Conservation (phyloP, 495 filamentous ascomycete genomes). For the Aspergillus asperescens region DNA sequence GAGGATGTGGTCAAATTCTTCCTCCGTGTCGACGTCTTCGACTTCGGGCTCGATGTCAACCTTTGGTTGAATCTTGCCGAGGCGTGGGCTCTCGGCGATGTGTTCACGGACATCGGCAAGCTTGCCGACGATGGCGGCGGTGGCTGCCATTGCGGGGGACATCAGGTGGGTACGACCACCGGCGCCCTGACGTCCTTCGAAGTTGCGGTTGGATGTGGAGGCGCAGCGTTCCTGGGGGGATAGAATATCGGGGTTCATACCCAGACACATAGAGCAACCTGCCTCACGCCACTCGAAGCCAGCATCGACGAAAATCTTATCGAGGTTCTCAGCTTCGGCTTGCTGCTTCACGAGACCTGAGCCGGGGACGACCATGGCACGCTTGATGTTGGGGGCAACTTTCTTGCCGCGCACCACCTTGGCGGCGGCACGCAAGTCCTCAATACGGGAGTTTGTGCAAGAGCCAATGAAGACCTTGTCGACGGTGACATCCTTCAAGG, state of each 20-base stretch:
- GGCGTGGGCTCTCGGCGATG: slow-evolving; percentile 52
- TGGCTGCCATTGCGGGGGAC: slow-evolving; percentile 95
- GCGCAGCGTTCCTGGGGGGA: slow-evolving; percentile 90
- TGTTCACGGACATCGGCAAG: slow-evolving; percentile 86
- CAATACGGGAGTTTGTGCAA: slow-evolving; percentile 95
- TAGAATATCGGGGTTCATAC: slow-evolving; percentile 99
- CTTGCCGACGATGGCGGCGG: slow-evolving; percentile 82
- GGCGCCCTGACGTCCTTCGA: slow-evolving; percentile 93
- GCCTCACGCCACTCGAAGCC: slow-evolving; percentile 98
- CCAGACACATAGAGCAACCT: slow-evolving; percentile 96
- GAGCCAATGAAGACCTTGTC: slow-evolving; percentile 99
- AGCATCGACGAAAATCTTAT: slow-evolving; percentile 85
- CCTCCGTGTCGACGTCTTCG: slow-evolving; percentile 71
- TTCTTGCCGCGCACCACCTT: slow-evolving; percentile 79
- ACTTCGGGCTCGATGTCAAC: slow-evolving; percentile 54
- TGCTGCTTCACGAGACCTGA: slow-evolving; percentile 92
- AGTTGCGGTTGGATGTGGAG: slow-evolving; percentile 94
- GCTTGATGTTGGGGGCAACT: slow-evolving; percentile 79
- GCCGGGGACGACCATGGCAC: slow-evolving; percentile 93
- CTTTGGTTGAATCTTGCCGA: slow-evolving; percentile 52
- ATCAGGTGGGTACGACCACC: slow-evolving; percentile 91
- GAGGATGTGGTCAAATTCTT: slow-evolving; percentile 67
- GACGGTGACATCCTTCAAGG: slow-evolving; percentile 81
- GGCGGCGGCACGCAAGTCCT: slow-evolving; percentile 88
- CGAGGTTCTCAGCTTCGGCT: slow-evolving; percentile 85